phyloP scores from a whole-genome alignment of 2,329 filamentous ascomycete species.

The Aspergillus sp. region DNA sequence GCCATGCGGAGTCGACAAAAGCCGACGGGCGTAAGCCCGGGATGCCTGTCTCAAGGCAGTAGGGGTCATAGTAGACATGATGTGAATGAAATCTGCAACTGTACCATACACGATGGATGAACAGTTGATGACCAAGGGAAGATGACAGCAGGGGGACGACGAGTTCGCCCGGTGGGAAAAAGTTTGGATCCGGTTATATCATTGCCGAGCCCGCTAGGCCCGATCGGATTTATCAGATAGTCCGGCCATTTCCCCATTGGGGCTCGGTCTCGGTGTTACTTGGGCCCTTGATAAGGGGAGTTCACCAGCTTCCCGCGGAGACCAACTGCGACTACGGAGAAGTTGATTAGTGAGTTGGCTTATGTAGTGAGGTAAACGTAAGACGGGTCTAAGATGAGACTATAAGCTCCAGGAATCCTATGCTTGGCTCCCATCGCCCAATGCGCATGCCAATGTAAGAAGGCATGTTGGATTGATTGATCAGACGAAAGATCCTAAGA shows the following conservation, averaged over 20 bases:
- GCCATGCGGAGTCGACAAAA: slow-evolving; percentile 41
- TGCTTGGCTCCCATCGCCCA: too few relatives aligned
- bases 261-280: slow-evolving; percentile 15
- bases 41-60: slow-evolving; percentile 75
- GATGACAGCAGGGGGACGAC: slow-evolving; percentile 11
- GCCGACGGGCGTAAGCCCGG: slow-evolving; percentile 56
- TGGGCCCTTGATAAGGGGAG: neutral
- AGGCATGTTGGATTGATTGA: neutral
- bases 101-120: slow-evolving; percentile 26
- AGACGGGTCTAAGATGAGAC: neutral
- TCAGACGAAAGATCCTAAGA: neutral
- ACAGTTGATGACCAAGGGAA: slow-evolving; percentile 23
- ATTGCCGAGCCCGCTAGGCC: slow-evolving; percentile 29
- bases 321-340: neutral
- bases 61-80: slow-evolving; percentile 68
- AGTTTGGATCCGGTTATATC: slow-evolving; percentile 31
- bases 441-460: too few relatives aligned
- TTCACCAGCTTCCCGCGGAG: slow-evolving; percentile 1
- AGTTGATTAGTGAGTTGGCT: neutral
- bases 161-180: slow-evolving; percentile 27
- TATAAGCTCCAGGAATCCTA: too few relatives aligned
- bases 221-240: slow-evolving; percentile 29
- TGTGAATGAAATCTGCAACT: slow-evolving; percentile 25
- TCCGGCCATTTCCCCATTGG: slow-evolving; percentile 19
- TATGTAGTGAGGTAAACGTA: neutral